These are phyloP conservation scores for Vigna nakashimae DNA, from an alignment of 306 rosid species.

Conservation along the genomic window DNA sequence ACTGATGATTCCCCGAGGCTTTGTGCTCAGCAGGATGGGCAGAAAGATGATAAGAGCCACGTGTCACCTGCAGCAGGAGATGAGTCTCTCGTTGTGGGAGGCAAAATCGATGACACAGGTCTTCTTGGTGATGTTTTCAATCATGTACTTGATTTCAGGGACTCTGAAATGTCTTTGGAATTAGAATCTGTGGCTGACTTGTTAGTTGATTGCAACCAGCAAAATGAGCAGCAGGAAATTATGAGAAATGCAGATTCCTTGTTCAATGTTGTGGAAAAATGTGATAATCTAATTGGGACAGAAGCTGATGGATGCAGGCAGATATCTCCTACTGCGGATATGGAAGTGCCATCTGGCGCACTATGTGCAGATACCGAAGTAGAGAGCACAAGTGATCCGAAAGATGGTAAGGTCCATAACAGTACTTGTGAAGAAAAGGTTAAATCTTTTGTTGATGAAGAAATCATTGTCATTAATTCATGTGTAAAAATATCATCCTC, in stretches of 20 bases:
- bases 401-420: constrained; percentile 46
- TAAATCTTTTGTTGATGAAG: constrained; percentile 50
- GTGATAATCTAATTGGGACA: constrained; percentile 46
- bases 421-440: constrained; percentile 52
- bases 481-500: constrained; percentile 48
- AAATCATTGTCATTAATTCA: constrained; percentile 42
- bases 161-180: constrained; percentile 50
- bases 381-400: constrained; percentile 43
- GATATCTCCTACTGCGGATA: constrained; percentile 45
- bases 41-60: constrained; percentile 45
- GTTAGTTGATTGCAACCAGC: constrained; percentile 47
- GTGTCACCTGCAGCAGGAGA: constrained; percentile 41
- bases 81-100: constrained; percentile 38
- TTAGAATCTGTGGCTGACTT: constrained; percentile 40
- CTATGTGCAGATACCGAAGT: constrained; percentile 44
- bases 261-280: constrained; percentile 46
- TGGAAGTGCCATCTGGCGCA: constrained; percentile 50
- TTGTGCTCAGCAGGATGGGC: constrained; percentile 52
- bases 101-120: constrained; percentile 31
- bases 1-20: constrained; percentile 38
- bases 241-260: constrained; percentile 45
- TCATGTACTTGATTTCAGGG: constrained; percentile 43
- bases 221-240: constrained; percentile 55
- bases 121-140: constrained; percentile 44
- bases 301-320: constrained; percentile 52